A percentile compares a stretch with the other conserved stretches of the same genome.
Evolutionary conservation across 306 rosid species (phyloP).

Genomic region (Lotus japonicus): DNA sequence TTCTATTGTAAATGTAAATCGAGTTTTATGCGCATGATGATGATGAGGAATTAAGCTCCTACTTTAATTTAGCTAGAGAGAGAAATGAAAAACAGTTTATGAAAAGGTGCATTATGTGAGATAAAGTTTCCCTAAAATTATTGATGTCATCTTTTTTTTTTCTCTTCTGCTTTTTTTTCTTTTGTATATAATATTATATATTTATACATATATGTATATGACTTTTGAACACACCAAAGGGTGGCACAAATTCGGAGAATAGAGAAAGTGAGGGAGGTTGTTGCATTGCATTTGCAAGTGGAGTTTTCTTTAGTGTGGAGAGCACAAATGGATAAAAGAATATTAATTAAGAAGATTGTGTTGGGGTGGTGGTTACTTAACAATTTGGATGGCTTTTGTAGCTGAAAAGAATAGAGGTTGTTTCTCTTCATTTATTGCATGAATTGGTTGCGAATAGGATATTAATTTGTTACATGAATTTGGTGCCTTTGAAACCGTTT

Average conservation of each 20-base stretch:
- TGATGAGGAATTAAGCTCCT: conserved; percentile 21
- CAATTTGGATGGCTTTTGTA: background rate
- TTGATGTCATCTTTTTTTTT: background rate
- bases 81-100: background rate
- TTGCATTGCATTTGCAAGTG: conserved; percentile 9
- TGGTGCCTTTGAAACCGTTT: background rate
- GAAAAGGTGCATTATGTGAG: background rate
- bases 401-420: no score
- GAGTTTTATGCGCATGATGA: conserved; percentile 37
- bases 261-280: no score
- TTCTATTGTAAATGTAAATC: conserved; percentile 40
- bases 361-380: background rate
- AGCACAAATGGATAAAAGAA: background rate
- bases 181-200: background rate
- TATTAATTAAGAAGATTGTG: conserved; percentile 2
- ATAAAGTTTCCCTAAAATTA: background rate
- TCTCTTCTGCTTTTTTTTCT: background rate
- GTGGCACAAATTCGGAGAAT: no score
- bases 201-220: no score
- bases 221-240: no score
- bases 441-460: conserved; percentile 22
- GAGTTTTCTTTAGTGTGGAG: conserved; percentile 10
- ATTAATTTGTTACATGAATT: conserved; percentile 15
- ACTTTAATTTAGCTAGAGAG: conserved; percentile 22
- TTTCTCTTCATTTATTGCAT: conserved; percentile 16